Evolutionary conservation across 768 basidiomycete species (phyloP).

Genomic region (Hygrophorus pudorinus): DNA sequence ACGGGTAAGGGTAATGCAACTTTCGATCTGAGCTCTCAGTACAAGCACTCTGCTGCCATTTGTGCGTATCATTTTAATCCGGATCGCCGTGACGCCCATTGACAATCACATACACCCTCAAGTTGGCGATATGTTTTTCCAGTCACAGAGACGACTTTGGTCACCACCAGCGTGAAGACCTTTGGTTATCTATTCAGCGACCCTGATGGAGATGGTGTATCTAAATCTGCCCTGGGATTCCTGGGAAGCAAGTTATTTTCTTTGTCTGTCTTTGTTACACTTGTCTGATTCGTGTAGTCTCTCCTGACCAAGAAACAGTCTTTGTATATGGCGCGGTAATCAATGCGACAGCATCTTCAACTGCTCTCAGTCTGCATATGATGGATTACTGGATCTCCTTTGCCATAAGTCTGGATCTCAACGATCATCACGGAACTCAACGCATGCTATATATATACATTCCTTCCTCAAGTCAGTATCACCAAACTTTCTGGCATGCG

Average conservation of each 20-base stretch:
- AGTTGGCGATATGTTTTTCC: neutral
- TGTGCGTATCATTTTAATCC: constrained; percentile 4
- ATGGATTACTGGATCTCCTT: constrained; percentile 39
- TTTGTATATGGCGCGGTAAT: constrained; percentile 21
- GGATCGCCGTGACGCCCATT: too few relatives aligned
- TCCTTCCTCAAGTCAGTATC: neutral
- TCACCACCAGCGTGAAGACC: neutral
- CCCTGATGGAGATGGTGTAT: neutral
- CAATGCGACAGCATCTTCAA: constrained; percentile 10
- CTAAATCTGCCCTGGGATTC: neutral
- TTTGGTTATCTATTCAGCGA: neutral
- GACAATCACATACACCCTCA: neutral
- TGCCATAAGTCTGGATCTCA: constrained; percentile 32
- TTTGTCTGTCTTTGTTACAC: neutral
- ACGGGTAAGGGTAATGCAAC: constrained; percentile 36
- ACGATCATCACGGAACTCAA: constrained; percentile 27
- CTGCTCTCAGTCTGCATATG: constrained; percentile 24
- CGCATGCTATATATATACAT: constrained; percentile 17
- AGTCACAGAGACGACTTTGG: neutral
- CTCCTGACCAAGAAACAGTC: constrained; percentile 20
- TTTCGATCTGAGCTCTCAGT: constrained; percentile 26
- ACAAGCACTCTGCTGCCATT: constrained; percentile 21
- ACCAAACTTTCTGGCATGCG: neutral
- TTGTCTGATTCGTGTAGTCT: constrained; percentile 11
- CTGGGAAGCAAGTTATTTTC: neutral